Evolutionary conservation across 352 stramenopile species (phyloP).

Genomic region (Globisporangium viniferum): DNA sequence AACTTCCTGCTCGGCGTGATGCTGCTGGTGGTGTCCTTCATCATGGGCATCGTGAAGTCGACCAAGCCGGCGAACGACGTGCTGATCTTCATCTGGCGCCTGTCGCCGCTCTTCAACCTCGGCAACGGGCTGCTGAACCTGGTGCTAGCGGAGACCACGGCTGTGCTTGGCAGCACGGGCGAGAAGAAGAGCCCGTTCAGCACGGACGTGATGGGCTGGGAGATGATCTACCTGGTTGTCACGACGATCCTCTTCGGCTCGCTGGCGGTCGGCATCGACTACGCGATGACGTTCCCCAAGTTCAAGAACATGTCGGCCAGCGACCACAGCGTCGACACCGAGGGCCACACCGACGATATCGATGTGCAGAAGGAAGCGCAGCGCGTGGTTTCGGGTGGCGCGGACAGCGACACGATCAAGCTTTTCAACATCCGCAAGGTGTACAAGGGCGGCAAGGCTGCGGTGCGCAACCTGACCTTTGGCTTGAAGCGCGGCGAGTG

Average conservation of each 20-base stretch:
- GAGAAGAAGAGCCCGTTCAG: not conserved
- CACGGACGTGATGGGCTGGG: constrained; percentile 22
- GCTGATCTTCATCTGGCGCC: constrained; percentile 47
- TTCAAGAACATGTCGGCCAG: constrained; percentile 26
- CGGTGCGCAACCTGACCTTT: constrained; percentile 75
- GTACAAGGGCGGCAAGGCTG: constrained; percentile 61
- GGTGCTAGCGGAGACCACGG: constrained; percentile 2
- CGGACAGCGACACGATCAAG: constrained; percentile 34
- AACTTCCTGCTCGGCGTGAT: constrained; percentile 61
- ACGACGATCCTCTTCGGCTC: constrained; percentile 19
- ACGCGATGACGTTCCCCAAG: constrained; percentile 55
- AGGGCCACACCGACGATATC: constrained; percentile 5
- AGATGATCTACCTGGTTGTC: constrained; percentile 30
- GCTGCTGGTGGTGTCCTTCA: constrained; percentile 52
- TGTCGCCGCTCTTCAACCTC: constrained; percentile 55
- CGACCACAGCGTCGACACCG: not conserved
- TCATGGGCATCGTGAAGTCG: constrained; percentile 23
- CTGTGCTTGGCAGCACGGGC: not conserved
- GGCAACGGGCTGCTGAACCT: constrained; percentile 50
- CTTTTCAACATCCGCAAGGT: constrained; percentile 39
- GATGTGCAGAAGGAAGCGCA: constrained; percentile 42
- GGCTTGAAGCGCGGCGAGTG: constrained; percentile 83
- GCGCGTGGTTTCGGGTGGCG: constrained; percentile 25
- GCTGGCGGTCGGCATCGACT: constrained; percentile 49
- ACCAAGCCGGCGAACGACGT: constrained; percentile 27